Conservation (phyloP, 108 stramenopile genomes). For the Cyclotella sp. region DNA sequence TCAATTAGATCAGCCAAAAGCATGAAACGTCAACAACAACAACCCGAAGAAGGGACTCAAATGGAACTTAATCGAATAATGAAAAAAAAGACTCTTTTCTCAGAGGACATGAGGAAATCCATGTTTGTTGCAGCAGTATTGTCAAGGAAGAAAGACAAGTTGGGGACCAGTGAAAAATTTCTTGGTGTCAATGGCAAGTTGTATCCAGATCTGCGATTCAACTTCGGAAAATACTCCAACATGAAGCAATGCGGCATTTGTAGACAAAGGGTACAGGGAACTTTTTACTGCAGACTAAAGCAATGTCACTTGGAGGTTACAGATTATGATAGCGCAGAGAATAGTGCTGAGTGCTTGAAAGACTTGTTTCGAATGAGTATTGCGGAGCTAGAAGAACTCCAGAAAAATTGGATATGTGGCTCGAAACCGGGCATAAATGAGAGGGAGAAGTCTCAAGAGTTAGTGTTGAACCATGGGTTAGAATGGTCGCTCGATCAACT, state of each 20-base stretch:
- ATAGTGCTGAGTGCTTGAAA: slow-evolving; percentile 29
- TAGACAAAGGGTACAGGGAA: slow-evolving; percentile 37
- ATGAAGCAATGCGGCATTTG: slow-evolving; percentile 40
- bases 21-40: background rate
- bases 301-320: slow-evolving; percentile 40
- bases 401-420: slow-evolving; percentile 1
- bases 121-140: slow-evolving; percentile 34
- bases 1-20: background rate
- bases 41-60: slow-evolving; percentile 12
- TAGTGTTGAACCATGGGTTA: background rate
- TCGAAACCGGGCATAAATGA: background rate
- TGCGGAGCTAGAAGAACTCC: slow-evolving; percentile 32
- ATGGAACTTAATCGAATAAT: slow-evolving; percentile 28
- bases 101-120: slow-evolving; percentile 34
- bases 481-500: slow-evolving; percentile 38
- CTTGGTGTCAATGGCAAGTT: slow-evolving; percentile 28
- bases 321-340: slow-evolving; percentile 31
- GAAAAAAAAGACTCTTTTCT: slow-evolving; percentile 23
- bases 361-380: slow-evolving; percentile 12
- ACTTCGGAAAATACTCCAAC: slow-evolving; percentile 34
- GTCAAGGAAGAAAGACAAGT: slow-evolving; percentile 11
- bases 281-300: slow-evolving; percentile 34
- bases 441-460: background rate
- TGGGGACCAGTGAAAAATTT: slow-evolving; percentile 8
- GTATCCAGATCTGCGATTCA: slow-evolving; percentile 29